Conservation (phyloP, 305 asterid genomes). For the Fraxinus platypoda region DNA sequence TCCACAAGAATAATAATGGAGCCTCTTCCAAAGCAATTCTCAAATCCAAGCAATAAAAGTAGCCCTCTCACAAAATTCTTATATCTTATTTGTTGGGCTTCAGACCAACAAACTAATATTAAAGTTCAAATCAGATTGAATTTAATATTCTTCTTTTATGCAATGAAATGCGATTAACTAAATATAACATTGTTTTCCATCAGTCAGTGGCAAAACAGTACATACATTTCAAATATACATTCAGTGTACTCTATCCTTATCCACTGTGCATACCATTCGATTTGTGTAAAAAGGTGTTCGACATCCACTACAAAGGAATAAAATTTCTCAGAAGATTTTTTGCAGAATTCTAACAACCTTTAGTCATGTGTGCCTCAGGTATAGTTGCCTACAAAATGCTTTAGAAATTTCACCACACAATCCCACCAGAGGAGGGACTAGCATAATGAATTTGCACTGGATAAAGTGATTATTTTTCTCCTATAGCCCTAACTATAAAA, state of each 20-base stretch:
- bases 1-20: neutral
- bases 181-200: neutral
- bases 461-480: slow-evolving; percentile 6
- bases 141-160: neutral
- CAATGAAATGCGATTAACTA: neutral
- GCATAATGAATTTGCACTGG: neutral
- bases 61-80: neutral
- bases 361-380: neutral
- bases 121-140: neutral
- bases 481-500: neutral
- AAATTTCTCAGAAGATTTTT: neutral
- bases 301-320: neutral
- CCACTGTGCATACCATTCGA: neutral
- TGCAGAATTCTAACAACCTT: neutral
- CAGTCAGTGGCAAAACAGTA: neutral
- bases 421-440: neutral
- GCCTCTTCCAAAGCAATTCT: neutral
- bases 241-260: neutral
- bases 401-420: neutral
- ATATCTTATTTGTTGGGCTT: neutral
- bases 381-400: neutral
- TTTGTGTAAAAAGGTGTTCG: neutral
- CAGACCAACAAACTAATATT: neutral
- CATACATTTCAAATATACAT: neutral
- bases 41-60: neutral